These are phyloP conservation scores for Lyophyllum shimeji DNA, from an alignment of 768 basidiomycete genomes.

Conservation along the genomic window DNA sequence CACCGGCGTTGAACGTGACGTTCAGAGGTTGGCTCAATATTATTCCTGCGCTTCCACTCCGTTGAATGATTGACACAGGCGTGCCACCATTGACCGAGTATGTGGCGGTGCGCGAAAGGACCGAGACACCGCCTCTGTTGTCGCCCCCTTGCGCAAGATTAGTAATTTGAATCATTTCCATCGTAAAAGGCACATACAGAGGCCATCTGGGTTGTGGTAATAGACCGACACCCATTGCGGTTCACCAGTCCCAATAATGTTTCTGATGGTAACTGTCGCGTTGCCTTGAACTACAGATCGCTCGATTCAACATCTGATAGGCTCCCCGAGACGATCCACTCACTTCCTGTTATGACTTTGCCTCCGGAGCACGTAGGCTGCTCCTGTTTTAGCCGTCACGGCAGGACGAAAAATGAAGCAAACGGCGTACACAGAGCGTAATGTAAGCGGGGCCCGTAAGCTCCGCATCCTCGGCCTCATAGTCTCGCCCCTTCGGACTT, in stretches of 20 bases:
- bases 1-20: constrained; percentile 23
- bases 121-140: constrained; percentile 19
- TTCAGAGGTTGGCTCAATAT: constrained; percentile 25
- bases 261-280: constrained; percentile 24
- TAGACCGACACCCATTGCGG: constrained; percentile 32
- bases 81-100: constrained; percentile 24
- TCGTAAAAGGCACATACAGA: constrained; percentile 16
- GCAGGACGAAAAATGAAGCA: neutral
- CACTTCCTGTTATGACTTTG: constrained; percentile 22
- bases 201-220: constrained; percentile 25
- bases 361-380: constrained; percentile 23
- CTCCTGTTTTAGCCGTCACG: neutral
- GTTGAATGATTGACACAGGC: constrained; percentile 20
- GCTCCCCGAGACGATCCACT: neutral
- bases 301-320: neutral
- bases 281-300: constrained; percentile 16
- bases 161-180: neutral
- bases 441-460: constrained; percentile 20
- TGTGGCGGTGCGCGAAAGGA: constrained; percentile 24
- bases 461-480: constrained; percentile 22
- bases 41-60: constrained; percentile 24
- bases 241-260: constrained; percentile 28
- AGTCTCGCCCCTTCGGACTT: constrained; percentile 18
- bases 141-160: constrained; percentile 21
- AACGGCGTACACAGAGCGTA: constrained; percentile 22